Evolutionary conservation across 2,329 filamentous ascomycete species (phyloP), one percentile per base, ranked within the genome.

Genomic region (Ophiostoma australiae): DNA sequence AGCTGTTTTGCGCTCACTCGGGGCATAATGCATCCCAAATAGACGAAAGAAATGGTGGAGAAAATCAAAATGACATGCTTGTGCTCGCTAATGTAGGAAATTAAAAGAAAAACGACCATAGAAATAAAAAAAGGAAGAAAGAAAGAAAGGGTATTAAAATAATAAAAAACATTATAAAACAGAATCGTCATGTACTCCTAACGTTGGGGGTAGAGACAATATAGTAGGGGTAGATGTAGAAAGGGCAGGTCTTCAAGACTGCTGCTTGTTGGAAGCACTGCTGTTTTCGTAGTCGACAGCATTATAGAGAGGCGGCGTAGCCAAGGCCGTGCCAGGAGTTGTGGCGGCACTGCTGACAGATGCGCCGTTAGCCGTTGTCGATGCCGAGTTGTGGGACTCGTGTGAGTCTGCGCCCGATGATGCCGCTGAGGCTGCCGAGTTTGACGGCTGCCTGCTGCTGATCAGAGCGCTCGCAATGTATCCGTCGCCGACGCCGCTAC

Each of bases 61-160:
- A 33, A 17, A 13, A 63, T 31, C 17, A 27, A 63, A 61, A 31
- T 23, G 52, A 7, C 11, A 63, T 63, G 58, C 27, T 63, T 27
- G 58, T 63, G 27, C 27, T 63, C 27, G 58, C 58, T 31, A 17
- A 33, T 63, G 15, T 20, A 20, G n/a, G 20, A 52, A 23, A 61
- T 23, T 27, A 33, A 23, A 61, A 61, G 61, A 23, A 58, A 31
- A 31, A 31, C 27, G 27, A 31, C 27, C 27, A 31, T 1, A 61
- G 48, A 2, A 20, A 4, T 23, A 10, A 15, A 20, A 23, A 20
- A 65, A 37, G 61, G 13, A 31, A 33, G 6, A 1, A 65, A 65
- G 6, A 7, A 39, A 65, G 5, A n/a, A 65, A 67, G 65, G 65
- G 65, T 67, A 67, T 67, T 67, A 41, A 67, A 67, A 39, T 15